Base-by-base conservation (phyloP, 1,139 yeast species). In the Scheffersomyces cryptocercus region DNA sequence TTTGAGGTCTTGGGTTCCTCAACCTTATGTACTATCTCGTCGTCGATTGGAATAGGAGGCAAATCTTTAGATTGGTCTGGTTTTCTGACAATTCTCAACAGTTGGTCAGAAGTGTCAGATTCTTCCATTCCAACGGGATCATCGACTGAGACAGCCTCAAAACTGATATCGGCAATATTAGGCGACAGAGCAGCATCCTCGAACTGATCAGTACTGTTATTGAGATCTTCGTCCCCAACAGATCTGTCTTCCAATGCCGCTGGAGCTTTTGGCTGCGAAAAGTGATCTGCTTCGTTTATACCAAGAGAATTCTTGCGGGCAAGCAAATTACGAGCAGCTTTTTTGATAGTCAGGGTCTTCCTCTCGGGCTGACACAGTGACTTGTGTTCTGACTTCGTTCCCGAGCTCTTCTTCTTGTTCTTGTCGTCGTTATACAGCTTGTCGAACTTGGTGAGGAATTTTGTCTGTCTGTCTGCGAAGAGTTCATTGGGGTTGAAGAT, bases 401-500 rank as follows among this genome's bases (percentile, higher is more conserved):
- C 36, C 41, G 14, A 28, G 36, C 37, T 9, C 15, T 30, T 30
- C 28, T 35, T 35, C 11, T 15, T n/a, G 10, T 35, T 44, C 24
- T 45, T 43, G 33, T 58, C 64, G 38, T 58, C 62, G 42, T 59
- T 57, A 44, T 64, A 62, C 39, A 51, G 51, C 28, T 59, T 59
- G 33, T 60, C 65, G 38, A 67, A 67, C 14, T 58, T 62, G 20
- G 75, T 67, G 48, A 67, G 55, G 42, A 67, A 65, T 47, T 56
- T 58, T 36, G 54, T 52, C 50, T 68, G 71, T 40, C 77, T 59
- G 41, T 72, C 73, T 11, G 65, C 60, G 46, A 58, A 73, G 38
- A 73, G 54, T 32, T 65, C 71, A 50, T 69, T 64, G 28, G 76
- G 62, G 45, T 68, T 60, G 42, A 69, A 67, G 34, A 54, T 56